Conservation (phyloP, 306 rosid genomes). For the Fragaria nilgerrensis region DNA sequence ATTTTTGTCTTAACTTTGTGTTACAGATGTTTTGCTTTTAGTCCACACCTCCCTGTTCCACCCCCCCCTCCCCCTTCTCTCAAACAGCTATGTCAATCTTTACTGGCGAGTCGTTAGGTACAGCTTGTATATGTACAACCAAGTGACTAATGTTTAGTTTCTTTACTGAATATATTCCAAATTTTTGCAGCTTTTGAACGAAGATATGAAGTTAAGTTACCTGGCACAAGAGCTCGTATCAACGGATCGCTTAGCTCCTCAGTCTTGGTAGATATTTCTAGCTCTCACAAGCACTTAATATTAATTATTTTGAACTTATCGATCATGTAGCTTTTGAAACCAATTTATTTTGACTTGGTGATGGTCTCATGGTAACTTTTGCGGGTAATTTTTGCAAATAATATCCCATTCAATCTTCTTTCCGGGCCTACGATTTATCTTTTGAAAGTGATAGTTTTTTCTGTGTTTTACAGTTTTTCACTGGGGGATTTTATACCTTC, state of each 20-base stretch:
- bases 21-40: neutral
- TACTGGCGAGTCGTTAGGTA: neutral
- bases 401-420: neutral
- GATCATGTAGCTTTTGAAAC: neutral
- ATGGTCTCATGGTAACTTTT: neutral
- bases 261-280: constrained; percentile 71
- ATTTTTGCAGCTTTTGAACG: constrained; percentile 89
- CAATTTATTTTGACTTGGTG: neutral
- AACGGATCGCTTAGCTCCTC: constrained; percentile 95
- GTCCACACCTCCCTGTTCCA: neutral
- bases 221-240: constrained; percentile 86
- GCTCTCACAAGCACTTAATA: neutral
- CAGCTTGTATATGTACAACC: constrained; percentile 14
- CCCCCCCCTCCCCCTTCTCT: neutral
- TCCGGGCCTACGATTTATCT: neutral
- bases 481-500: neutral
- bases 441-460: neutral
- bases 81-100: neutral
- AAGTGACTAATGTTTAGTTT: constrained; percentile 8
- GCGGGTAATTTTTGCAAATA: neutral
- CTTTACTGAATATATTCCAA: constrained; percentile 27
- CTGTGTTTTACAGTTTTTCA: neutral
- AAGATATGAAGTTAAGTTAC: constrained; percentile 96
- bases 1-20: neutral
- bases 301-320: neutral